These are phyloP conservation scores for Strobilomyces dryophilus DNA, from an alignment of 768 basidiomycete species.

Conservation along the genomic window DNA sequence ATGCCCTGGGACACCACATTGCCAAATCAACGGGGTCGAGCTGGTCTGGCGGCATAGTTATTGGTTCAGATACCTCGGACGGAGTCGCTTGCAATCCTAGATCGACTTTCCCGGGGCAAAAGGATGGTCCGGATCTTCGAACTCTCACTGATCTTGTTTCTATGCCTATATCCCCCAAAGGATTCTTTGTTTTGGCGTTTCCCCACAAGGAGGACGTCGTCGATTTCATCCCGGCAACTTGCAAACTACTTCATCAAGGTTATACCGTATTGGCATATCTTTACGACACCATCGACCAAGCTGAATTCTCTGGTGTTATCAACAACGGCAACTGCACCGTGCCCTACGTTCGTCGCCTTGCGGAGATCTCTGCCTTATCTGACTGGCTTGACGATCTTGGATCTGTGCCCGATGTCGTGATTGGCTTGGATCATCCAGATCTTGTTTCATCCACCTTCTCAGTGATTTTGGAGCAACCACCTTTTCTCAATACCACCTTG, in stretches of 20 bases:
- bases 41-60: constrained; percentile 38
- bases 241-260: constrained; percentile 31
- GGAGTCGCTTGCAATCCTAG: not conserved
- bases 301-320: constrained; percentile 1
- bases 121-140: not conserved
- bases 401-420: constrained; percentile 30
- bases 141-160: not conserved
- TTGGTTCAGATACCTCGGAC: constrained; percentile 12
- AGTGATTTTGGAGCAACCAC: constrained; percentile 16
- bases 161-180: constrained; percentile 5
- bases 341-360: constrained; percentile 15
- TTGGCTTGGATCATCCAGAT: constrained; percentile 32
- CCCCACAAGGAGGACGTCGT: constrained; percentile 33
- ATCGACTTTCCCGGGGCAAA: not conserved
- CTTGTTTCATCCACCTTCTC: constrained; percentile 19
- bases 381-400: constrained; percentile 33
- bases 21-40: constrained; percentile 28
- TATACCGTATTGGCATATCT: constrained; percentile 31
- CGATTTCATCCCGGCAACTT: constrained; percentile 32
- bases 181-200: constrained; percentile 35
- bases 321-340: constrained; percentile 15
- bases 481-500: constrained; percentile 29
- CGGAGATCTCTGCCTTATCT: constrained; percentile 6
- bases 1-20: constrained; percentile 20
- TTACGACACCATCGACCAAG: constrained; percentile 16